Base-by-base conservation (phyloP, 2,329 filamentous ascomycete species). In the Thielaviopsis punctulata region DNA sequence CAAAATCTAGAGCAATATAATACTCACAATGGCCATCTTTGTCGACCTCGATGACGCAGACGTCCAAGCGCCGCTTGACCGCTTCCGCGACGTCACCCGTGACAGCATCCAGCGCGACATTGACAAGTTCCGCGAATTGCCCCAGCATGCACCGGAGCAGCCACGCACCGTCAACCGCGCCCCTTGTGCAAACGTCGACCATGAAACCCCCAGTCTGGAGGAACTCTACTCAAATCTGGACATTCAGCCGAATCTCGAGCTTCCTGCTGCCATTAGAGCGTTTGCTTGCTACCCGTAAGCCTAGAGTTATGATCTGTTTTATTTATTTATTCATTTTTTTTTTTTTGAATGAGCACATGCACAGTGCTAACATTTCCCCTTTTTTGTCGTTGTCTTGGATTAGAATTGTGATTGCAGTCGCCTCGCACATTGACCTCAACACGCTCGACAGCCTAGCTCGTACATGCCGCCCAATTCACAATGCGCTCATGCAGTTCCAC, bases 371-470 rank as follows among this genome's bases (percentile, higher is more conserved):
- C 48, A 52, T 48, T 24, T 36, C 30, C 13, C 2, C 23, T 48
- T 30, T n/a, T n/a, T n/a, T n/a, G n/a, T n/a, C n/a, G n/a, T n/a
- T n/a, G n/a, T n/a, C n/a, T n/a, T n/a, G n/a, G n/a, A 52, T n/a
- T 69, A 95, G 88, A 60, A 79, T 95, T 62, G 79, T 85, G 59
- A 77, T 80, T 57, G 77, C 82, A 60, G 76, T 95, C 58, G 84
- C 85, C 48, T 76, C 79, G 27, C 76, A 77, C 59, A 79, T 95
- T 63, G 90, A 96, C 64, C 76, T 95, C 49, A 95, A 90, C 65
- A 83, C 86, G 13, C 77, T 95, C 60, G 82, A 94, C 65, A 80
- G 82, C 57, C 77, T 96, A 19, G 85, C 89, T 49, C 78, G 77
- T 52, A 88, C 86, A 52, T 94, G 87, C 64, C 84, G 83, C 49